Evolutionary conservation across 1,139 yeast species (phyloP).

Genomic region (Eremothecium cymbalariae): DNA sequence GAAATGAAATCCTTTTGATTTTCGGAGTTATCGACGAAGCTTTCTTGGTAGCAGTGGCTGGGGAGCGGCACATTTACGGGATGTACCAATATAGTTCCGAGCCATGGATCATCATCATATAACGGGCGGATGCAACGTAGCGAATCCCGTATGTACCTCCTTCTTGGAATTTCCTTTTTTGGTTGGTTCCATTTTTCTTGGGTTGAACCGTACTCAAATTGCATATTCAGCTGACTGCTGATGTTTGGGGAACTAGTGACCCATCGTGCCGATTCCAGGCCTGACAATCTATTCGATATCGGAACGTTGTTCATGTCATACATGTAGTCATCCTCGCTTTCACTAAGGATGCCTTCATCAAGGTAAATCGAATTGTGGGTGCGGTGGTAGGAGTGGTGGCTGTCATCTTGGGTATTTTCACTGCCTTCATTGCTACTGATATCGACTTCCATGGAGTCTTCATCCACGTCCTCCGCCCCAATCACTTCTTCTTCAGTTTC

Average conservation of each 20-base stretch:
- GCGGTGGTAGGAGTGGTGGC: constrained; percentile 6
- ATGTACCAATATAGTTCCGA: constrained; percentile 33
- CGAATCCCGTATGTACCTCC: constrained; percentile 45
- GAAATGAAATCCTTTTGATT: too few species aligned
- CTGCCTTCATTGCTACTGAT: neutral
- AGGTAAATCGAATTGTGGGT: constrained; percentile 15
- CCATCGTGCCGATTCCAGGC: too few species aligned
- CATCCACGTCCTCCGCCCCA: constrained; percentile 7
- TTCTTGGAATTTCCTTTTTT: constrained; percentile 35
- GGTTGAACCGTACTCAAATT: constrained; percentile 26
- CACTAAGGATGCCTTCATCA: constrained; percentile 28
- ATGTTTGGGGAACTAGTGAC: too few species aligned
- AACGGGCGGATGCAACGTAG: constrained; percentile 51
- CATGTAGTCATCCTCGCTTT: constrained; percentile 38
- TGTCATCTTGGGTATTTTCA: neutral
- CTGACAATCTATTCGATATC: too few species aligned
- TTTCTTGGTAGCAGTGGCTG: too few species aligned
- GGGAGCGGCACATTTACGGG: too few species aligned
- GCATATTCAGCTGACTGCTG: too few species aligned
- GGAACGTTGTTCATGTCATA: too few species aligned
- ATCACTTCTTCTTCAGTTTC: constrained; percentile 8
- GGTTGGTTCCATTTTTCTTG: constrained; percentile 47
- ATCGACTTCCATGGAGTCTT: constrained; percentile 9
- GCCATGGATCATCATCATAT: constrained; percentile 47
- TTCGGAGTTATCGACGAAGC: too few species aligned